Evolutionary conservation across 495 filamentous ascomycete species (phyloP), one percentile per base, ranked within the genome.

Genomic region (Xylaria curta): DNA sequence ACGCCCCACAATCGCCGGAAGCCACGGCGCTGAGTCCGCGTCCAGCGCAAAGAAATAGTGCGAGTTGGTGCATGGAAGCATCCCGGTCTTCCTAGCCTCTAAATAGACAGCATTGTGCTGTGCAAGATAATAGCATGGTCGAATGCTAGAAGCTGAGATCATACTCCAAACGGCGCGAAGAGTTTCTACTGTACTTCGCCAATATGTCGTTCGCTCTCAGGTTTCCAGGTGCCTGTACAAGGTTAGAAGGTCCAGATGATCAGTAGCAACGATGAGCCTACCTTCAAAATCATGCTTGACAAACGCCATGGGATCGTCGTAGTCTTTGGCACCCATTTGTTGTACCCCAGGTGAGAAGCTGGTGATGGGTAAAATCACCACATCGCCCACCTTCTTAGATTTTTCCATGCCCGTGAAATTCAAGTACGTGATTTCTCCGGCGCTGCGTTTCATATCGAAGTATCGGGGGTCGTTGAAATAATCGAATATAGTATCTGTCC

Each of bases 231-330:
- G 17, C 92, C 92, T 94, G 76, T 46, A 31, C n/a, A 64, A 40
- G 51, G 73, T 80, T 72, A 79, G 71, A 68, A 17, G n/a, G 9
- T 40, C 53, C 40, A 42, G 42, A 28, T 26, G 4, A 47, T 26
- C 31, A 5, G 71, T 38, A 53, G 46, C 40, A 19, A 19, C 3
- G 63, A 59, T 46, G 56, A 49, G 69, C 72, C 49, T 79, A 98
- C 96, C 96, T 86, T 95, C 94, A 82, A 99, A 99, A 56, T 94
- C 90, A 81, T 99, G 96, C 82, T 97, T 93, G 68, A 99, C 96
- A 85, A 97, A 98, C 4, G 96, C 96, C 94, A 98, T 96, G 7
- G 95, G 94, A 76, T 98, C 91, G 76, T 98, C 95, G 15, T 89
- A 86, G 66, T 96, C 94, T 72, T 90, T 91, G n/a, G 96, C 93